These are phyloP conservation scores for Zostera marina DNA, from an alignment of 116 monocot genomes.

Conservation along the genomic window DNA sequence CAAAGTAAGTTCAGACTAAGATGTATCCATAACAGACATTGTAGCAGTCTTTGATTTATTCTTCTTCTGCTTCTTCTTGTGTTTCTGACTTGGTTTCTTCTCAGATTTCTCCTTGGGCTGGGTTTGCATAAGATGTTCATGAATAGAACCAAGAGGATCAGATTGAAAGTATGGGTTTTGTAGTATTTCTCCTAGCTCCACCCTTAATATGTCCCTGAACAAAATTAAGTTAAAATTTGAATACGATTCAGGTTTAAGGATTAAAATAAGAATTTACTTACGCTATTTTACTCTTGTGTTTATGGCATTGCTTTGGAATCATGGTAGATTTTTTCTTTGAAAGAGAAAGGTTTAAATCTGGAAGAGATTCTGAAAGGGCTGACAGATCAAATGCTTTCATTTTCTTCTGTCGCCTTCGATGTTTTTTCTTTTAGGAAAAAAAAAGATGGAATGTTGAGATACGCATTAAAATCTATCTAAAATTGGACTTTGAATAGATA, in stretches of 20 bases:
- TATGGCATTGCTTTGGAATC: slow-evolving; percentile 38
- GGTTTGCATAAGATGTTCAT: slow-evolving; percentile 33
- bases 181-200: slow-evolving; percentile 27
- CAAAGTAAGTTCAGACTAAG: too few relatives aligned
- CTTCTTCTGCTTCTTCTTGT: too few relatives aligned
- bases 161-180: slow-evolving; percentile 30
- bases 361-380: slow-evolving; percentile 39
- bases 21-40: too few relatives aligned
- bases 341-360: slow-evolving; percentile 14
- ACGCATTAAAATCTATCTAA: too few relatives aligned
- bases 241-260: neutral
- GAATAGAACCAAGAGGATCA: slow-evolving; percentile 49
- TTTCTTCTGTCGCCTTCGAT: slow-evolving; percentile 36
- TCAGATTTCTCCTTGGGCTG: slow-evolving; percentile 15
- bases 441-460: neutral
- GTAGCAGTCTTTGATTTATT: too few relatives aligned
- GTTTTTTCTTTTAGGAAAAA: slow-evolving; percentile 31
- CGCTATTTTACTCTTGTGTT: slow-evolving; percentile 16
- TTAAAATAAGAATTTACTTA: slow-evolving; percentile 7
- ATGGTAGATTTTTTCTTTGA: slow-evolving; percentile 4
- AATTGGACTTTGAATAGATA: too few relatives aligned
- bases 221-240: neutral
- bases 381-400: slow-evolving; percentile 69
- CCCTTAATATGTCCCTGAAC: slow-evolving; percentile 29
- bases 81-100: too few relatives aligned